Percentiles rank a stretch among this genome's conserved stretches.
phyloP scores from a whole-genome alignment of 345 rosid species.

The Syzygium jambos region DNA sequence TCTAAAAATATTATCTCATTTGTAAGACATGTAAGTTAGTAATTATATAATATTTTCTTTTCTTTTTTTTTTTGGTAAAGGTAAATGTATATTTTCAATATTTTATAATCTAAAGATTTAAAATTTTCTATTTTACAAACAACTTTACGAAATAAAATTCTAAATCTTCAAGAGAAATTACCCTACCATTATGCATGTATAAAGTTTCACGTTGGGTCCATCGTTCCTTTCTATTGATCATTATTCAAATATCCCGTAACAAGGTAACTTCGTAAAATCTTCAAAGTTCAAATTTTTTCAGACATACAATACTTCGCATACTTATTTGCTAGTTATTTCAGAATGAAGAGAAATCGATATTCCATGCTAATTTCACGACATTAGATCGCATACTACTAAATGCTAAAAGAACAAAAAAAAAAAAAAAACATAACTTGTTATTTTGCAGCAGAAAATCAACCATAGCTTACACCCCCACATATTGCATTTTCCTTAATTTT shows the following conservation, averaged over 20 bases:
- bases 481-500: not conserved
- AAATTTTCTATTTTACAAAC: not conserved
- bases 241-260: too few relatives aligned
- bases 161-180: too few relatives aligned
- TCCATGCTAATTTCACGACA: not conserved
- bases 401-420: not conserved
- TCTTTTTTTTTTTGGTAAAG: too few relatives aligned
- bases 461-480: not conserved
- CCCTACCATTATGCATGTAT: too few relatives aligned
- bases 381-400: not conserved
- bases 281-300: rapidly evolving
- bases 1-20: not conserved
- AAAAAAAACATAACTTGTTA: not conserved
- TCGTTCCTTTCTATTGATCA: too few relatives aligned
- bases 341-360: not conserved
- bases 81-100: not conserved
- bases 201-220: too few relatives aligned
- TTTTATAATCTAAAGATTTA: not conserved
- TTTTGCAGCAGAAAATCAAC: not conserved
- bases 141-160: not conserved
- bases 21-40: not conserved
- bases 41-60: not conserved
- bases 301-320: not conserved
- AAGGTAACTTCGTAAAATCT: not conserved
- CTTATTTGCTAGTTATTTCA: not conserved